Conservation (phyloP, 352 stramenopile species). For the Phytophthora crassamura region DNA sequence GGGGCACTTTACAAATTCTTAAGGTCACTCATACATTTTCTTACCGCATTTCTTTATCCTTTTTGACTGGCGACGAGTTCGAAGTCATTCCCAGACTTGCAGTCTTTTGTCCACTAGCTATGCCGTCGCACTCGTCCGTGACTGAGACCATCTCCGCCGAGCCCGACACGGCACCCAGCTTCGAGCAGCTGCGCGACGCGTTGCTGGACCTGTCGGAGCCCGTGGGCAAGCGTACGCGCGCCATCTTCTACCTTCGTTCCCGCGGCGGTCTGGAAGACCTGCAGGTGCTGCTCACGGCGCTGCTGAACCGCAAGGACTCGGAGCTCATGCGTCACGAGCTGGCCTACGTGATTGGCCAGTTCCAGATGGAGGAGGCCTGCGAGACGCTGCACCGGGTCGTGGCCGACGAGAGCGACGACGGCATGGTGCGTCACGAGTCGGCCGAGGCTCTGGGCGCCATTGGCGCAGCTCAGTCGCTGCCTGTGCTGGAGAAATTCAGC, state of each 20-base stretch:
- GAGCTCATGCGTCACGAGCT: slow-evolving; percentile 98
- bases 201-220: slow-evolving; percentile 85
- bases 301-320: slow-evolving; percentile 89
- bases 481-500: slow-evolving; percentile 87
- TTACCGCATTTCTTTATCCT: slow-evolving; percentile 4
- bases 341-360: slow-evolving; percentile 98
- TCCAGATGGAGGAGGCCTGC: slow-evolving; percentile 92
- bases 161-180: slow-evolving; percentile 48
- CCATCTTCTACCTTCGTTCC: slow-evolving; percentile 92
- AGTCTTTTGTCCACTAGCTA: neutral
- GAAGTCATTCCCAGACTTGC: slow-evolving; percentile 22
- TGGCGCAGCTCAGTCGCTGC: slow-evolving; percentile 78
- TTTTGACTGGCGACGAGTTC: slow-evolving; percentile 21
- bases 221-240: slow-evolving; percentile 91
- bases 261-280: slow-evolving; percentile 82
- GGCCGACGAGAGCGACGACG: slow-evolving; percentile 88
- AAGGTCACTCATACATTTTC: slow-evolving; percentile 11
- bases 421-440: slow-evolving; percentile 93
- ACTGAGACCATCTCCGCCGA: slow-evolving; percentile 23
- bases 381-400: slow-evolving; percentile 81
- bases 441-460: slow-evolving; percentile 98
- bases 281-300: slow-evolving; percentile 73
- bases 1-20: neutral
- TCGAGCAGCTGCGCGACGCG: too few relatives aligned
- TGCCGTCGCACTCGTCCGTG: slow-evolving; percentile 31